Percentiles rank a stretch among this genome's conserved stretches.
Evolutionary conservation across 768 basidiomycete species (phyloP).

Genomic region (Psilocybe subaeruginosa): DNA sequence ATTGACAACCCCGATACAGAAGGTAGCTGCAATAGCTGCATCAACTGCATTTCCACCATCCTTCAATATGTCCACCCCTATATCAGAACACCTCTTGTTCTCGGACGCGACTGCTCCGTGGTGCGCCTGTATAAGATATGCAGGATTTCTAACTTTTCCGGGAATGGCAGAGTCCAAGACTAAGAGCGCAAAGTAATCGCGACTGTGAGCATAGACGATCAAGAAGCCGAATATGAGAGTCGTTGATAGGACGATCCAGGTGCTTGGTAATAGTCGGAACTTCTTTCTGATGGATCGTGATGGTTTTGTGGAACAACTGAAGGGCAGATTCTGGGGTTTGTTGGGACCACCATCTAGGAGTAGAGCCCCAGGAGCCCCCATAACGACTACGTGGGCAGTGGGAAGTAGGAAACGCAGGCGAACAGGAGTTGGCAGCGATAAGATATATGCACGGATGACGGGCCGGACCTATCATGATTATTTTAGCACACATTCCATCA

Average conservation of each 20-base stretch:
- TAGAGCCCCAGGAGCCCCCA: conserved; percentile 1
- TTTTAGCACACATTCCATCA: conserved; percentile 2
- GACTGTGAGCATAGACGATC: not conserved
- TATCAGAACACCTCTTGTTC: conserved; percentile 81
- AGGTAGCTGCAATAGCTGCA: conserved; percentile 75
- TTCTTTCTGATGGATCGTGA: not conserved
- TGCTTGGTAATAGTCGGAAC: not conserved
- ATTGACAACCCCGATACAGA: conserved; percentile 85
- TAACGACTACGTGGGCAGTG: not conserved
- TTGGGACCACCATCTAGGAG: not conserved
- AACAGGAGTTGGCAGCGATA: not conserved
- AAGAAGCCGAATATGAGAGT: conserved; percentile 3
- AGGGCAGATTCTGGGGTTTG: conserved; percentile 4
- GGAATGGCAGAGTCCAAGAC: not conserved
- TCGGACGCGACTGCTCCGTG: conserved; percentile 91
- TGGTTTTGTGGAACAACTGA: not conserved
- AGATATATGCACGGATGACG: not conserved
- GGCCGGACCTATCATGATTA: not conserved
- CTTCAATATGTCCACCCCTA: conserved; percentile 78
- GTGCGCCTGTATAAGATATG: conserved; percentile 55
- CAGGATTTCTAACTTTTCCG: conserved; percentile 35
- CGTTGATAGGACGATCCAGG: not conserved
- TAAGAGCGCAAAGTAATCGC: not conserved
- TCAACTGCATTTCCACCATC: conserved; percentile 93
- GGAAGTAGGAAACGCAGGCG: not conserved